Evolutionary conservation across 495 filamentous ascomycete species (phyloP).

Genomic region (Parathielavia hyrcaniae): DNA sequence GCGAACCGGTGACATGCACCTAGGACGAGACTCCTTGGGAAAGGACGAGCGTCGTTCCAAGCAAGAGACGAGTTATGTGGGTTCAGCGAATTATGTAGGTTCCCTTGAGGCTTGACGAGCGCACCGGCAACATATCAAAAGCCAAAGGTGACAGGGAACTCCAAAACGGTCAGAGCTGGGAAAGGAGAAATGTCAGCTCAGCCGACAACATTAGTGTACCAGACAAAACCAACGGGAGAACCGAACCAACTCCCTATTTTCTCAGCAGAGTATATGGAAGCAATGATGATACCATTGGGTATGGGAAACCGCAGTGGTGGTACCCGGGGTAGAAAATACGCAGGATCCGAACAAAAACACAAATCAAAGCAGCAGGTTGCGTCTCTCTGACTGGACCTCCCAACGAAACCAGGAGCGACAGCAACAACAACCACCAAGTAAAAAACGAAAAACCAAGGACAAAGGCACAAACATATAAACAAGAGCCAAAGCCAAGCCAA

Average conservation of each 20-base stretch:
- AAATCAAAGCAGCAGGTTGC: no score
- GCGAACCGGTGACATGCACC: no score
- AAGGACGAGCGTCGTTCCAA: no score
- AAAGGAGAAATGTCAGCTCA: no score
- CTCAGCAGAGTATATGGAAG: not conserved
- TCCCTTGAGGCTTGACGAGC: no score
- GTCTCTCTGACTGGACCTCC: not conserved
- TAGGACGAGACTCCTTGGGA: no score
- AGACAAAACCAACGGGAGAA: not conserved
- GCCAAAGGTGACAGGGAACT: no score
- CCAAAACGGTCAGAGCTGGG: no score
- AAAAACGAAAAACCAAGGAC: not conserved
- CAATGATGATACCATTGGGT: not conserved
- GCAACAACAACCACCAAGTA: no score
- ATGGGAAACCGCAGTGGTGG: not conserved
- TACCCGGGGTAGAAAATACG: no score
- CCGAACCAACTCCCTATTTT: not conserved
- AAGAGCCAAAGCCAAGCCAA: not conserved
- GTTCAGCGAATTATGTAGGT: no score
- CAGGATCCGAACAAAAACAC: not conserved
- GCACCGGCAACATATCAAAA: no score
- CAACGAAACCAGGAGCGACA: not conserved
- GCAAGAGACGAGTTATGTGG: not conserved
- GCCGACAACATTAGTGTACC: not conserved
- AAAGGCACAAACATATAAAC: not conserved